Evolutionary conservation across 2,329 filamentous ascomycete genomes (phyloP), one percentile per base, ranked within the genome.

Genomic region (Alternaria conjuncta): DNA sequence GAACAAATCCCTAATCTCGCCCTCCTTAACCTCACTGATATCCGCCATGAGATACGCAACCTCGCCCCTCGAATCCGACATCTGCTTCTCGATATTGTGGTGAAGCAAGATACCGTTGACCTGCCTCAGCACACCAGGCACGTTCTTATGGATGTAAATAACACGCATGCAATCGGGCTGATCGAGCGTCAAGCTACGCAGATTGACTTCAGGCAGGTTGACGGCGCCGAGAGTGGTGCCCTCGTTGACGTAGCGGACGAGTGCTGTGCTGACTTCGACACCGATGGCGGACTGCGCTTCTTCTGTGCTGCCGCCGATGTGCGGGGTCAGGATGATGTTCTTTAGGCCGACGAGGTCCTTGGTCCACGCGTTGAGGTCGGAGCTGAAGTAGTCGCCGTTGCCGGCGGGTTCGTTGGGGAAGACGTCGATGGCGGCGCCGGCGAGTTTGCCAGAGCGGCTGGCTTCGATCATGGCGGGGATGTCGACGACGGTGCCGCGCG

Each of bases 81-180:
- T 98, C 83, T 99, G 96, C 86, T 98, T 98, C 84, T 97, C 95
- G 72, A 99, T 94, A 80, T 99, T 99, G 85, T 99, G 94, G 75
- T 96, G 90, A 46, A 92, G 92, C 51, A 99, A 87, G 66, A 98
- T 93, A 76, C 96, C 92, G 85, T 99, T 99, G 70, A 99, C 96
- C 84, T 91, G 93, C 76, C 94, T 89, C 80, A 99, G 85, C 67
- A 99, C 96, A 85, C 96, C 96, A 51, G 96, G 96, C 21, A 98
- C 89, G 82, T 99, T 99, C 82, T 91, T 92, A 84, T 99, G 96
- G 72, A 99, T 96, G 82, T 95, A 99, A 75, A 98, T 94, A 68
- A 98, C 88, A 85, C 96, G 91, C 59, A 94, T 94, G 79, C 96
- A 92, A 79, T 97, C 90, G 23, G 91, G 88, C 82, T 98, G 94